These are phyloP conservation scores for Sarocladium brachiariae DNA, from an alignment of 2,329 filamentous ascomycete species.

Conservation along the genomic window DNA sequence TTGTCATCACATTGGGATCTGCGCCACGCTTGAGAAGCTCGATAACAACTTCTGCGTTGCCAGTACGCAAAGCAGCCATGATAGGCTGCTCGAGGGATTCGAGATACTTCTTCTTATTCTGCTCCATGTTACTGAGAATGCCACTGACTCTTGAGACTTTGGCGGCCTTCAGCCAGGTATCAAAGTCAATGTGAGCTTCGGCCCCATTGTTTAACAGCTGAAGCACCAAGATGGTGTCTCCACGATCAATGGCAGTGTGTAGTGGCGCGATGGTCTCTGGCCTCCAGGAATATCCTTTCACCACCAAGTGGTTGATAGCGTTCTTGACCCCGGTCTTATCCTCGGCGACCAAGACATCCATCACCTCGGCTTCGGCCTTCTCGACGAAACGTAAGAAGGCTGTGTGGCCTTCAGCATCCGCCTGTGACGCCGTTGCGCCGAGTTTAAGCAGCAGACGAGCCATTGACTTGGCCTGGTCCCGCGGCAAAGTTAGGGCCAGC, in stretches of 20 bases:
- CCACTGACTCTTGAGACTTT: conserved; percentile 35
- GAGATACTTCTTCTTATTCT: conserved; percentile 43
- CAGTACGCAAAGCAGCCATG: conserved; percentile 47
- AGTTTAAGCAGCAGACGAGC: conserved; percentile 57
- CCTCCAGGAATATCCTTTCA: conserved; percentile 28
- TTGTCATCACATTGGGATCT: conserved; percentile 55
- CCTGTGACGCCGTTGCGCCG: conserved; percentile 68
- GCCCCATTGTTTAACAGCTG: conserved; percentile 61
- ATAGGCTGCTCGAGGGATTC: conserved; percentile 55
- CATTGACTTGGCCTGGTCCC: conserved; percentile 59
- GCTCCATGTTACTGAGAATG: conserved; percentile 33
- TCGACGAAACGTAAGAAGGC: conserved; percentile 59
- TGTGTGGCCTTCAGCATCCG: conserved; percentile 57
- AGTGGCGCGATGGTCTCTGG: conserved; percentile 41
- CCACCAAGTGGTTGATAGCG: conserved; percentile 59
- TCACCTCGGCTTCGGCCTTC: conserved; percentile 37
- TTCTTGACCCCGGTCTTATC: conserved; percentile 56
- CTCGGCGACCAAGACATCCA: conserved; percentile 44
- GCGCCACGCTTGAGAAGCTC: conserved; percentile 57
- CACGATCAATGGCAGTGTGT: conserved; percentile 48
- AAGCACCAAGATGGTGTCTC: conserved; percentile 45
- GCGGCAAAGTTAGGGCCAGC: conserved; percentile 58
- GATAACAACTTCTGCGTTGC: conserved; percentile 39
- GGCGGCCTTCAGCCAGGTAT: conserved; percentile 54
- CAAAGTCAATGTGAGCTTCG: conserved; percentile 51